Evolutionary conservation across 306 rosid genomes (phyloP).

Genomic region (Gynostemma pentaphyllum): DNA sequence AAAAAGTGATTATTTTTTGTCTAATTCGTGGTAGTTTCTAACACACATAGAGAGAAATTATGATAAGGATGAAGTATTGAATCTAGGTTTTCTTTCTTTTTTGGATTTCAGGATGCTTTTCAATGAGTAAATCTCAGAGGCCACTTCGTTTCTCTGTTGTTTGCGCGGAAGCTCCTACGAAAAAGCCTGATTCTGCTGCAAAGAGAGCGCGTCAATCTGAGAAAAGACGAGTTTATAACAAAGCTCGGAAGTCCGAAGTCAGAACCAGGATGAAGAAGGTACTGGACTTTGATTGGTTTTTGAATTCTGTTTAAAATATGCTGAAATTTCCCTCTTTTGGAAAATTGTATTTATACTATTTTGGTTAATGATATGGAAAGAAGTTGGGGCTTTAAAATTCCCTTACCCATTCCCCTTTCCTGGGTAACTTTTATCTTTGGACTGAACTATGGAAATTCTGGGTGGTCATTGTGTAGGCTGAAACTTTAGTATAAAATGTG

Average conservation of each 20-base stretch:
- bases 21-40: neutral
- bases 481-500: neutral
- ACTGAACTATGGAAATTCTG: neutral
- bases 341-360: neutral
- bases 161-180: conserved; percentile 55
- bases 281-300: conserved; percentile 1
- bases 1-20: neutral
- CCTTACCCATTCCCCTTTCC: neutral
- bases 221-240: conserved; percentile 73
- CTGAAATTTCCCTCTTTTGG: neutral
- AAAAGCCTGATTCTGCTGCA: conserved; percentile 68
- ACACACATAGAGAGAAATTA: too few relatives aligned
- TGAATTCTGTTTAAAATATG: neutral
- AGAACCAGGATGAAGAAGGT: conserved; percentile 87
- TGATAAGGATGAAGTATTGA: neutral
- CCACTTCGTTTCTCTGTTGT: conserved; percentile 30
- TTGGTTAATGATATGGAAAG: neutral
- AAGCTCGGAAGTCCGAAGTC: conserved; percentile 65
- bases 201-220: conserved; percentile 88
- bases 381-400: neutral
- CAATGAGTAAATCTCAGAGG: conserved; percentile 28
- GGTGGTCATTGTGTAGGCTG: neutral
- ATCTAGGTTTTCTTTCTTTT: neutral
- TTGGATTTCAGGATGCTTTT: conserved; percentile 36
- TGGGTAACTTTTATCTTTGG: neutral